These are phyloP conservation scores for Hymenoscyphus occultus DNA, from an alignment of 2,329 filamentous ascomycete genomes.

Conservation along the genomic window DNA sequence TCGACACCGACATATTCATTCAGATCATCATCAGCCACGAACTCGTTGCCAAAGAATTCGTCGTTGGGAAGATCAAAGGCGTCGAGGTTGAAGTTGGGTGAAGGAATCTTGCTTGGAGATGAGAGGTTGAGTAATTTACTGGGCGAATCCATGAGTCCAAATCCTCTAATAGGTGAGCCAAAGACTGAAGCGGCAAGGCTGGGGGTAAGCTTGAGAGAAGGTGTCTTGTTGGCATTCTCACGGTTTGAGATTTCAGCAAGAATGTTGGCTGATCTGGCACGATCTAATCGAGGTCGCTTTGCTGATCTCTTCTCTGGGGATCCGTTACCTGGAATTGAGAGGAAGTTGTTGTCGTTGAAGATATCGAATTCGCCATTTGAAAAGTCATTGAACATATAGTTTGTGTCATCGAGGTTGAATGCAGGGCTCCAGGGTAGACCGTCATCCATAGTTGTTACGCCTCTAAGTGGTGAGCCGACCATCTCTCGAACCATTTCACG, in stretches of 20 bases:
- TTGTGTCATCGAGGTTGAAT: slow-evolving; percentile 62
- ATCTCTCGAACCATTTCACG: slow-evolving; percentile 78
- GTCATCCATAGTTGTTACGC: slow-evolving; percentile 49
- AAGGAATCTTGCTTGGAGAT: slow-evolving; percentile 25
- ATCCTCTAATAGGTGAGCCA: slow-evolving; percentile 57
- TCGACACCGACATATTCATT: slow-evolving; percentile 62
- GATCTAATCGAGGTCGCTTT: slow-evolving; percentile 59
- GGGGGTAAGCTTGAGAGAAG: slow-evolving; percentile 48
- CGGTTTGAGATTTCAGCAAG: slow-evolving; percentile 54
- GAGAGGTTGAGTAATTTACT: slow-evolving; percentile 46
- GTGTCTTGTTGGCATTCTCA: slow-evolving; percentile 50
- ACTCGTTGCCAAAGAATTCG: slow-evolving; percentile 52
- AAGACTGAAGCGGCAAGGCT: slow-evolving; percentile 37
- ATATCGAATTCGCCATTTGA: slow-evolving; percentile 55
- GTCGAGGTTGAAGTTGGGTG: slow-evolving; percentile 23
- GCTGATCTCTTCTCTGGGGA: slow-evolving; percentile 66
- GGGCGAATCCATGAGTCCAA: slow-evolving; percentile 52
- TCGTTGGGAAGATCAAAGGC: slow-evolving; percentile 41
- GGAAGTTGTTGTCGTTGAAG: slow-evolving; percentile 47
- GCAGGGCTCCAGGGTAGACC: slow-evolving; percentile 60
- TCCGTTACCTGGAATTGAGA: slow-evolving; percentile 51
- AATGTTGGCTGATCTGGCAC: slow-evolving; percentile 60
- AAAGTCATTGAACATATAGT: slow-evolving; percentile 51
- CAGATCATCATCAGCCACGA: slow-evolving; percentile 54
- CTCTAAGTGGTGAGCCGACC: slow-evolving; percentile 73